Evolutionary conservation across 345 rosid genomes (phyloP), one percentile per base, ranked within the genome.

Genomic region (Firmiana major): DNA sequence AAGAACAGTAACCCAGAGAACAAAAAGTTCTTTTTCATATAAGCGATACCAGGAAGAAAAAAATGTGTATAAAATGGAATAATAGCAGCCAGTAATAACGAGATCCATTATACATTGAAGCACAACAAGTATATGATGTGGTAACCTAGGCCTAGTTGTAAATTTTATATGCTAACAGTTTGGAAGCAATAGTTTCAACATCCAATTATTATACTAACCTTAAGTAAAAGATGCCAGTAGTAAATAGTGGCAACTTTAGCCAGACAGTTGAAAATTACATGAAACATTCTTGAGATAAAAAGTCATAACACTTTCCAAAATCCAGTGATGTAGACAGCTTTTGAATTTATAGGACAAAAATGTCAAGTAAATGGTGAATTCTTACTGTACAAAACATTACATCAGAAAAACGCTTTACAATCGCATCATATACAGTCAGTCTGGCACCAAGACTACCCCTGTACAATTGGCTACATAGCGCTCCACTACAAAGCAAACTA

Each of bases 351-450:
- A 13, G 40, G 38, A 69, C 54, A 46, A 46, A 69, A 69, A 46
- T 3, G 15, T 40, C 17, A 26, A 16, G 57, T 26, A 46, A 46
- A 16, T 22, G 13, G 57, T 46, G 11, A 67, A 5, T 43, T 67
- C 53, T 46, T 68, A 68, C n/a, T 3, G 3, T 22, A 68, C 1
- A 69, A 45, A 15, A 15, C 57, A 69, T 15, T 22, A 45, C 24
- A 68, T 24, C 73, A 24, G 42, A 70, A 70, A 70, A 48, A 26
- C 28, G 58, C 59, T 70, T 70, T 49, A 53, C 24, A 70, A 49
- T 22, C 58, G 3, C 74, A 70, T 28, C 24, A 16, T 26, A 28
- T 28, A 26, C 40, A 40, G 48, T 26, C 15, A 2, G 34, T 59
- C 73, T 69, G 40, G 73, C 22, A 43, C 53, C 53, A 66, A 66